Evolutionary conservation across 176 grass and related monocot species (phyloP).

Genomic region (Phragmites australis): DNA sequence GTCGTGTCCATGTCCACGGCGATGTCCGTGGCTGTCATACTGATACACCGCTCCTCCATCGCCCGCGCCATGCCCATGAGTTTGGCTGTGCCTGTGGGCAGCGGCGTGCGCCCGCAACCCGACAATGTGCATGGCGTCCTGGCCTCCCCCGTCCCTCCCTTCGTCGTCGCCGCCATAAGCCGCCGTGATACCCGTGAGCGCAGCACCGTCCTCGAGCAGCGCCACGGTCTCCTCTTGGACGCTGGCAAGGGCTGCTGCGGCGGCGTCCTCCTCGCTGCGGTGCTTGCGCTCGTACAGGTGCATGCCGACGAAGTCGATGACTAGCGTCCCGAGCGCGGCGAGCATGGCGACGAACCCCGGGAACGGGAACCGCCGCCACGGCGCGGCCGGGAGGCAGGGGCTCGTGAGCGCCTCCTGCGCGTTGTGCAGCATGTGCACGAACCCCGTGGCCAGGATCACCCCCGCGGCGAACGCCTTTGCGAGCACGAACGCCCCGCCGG

Average conservation of each 20-base stretch:
- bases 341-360: slow-evolving; percentile 88
- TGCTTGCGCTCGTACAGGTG: slow-evolving; percentile 68
- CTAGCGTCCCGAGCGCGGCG: slow-evolving; percentile 73
- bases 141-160: background rate
- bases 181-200: background rate
- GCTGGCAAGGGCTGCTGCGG: background rate
- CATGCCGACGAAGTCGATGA: slow-evolving; percentile 71
- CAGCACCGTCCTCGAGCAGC: background rate
- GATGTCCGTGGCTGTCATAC: slow-evolving; percentile 25
- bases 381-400: slow-evolving; percentile 57
- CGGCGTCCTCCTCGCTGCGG: background rate
- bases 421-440: slow-evolving; percentile 83
- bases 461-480: slow-evolving; percentile 80
- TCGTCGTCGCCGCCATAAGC: background rate
- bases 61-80: slow-evolving; percentile 34
- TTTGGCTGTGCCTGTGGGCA: slow-evolving; percentile 48
- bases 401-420: slow-evolving; percentile 53
- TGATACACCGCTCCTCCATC: slow-evolving; percentile 18
- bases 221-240: slow-evolving; percentile 5
- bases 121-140: slow-evolving; percentile 61
- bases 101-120: slow-evolving; percentile 60
- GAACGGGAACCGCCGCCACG: slow-evolving; percentile 79
- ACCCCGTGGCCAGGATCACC: slow-evolving; percentile 77
- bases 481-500: slow-evolving; percentile 51
- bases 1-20: slow-evolving; percentile 18